A percentile compares a stretch with the other conserved stretches of the same genome.
Evolutionary conservation across 2,329 filamentous ascomycete genomes (phyloP).

Genomic region (Aspergillus novofumigatus): DNA sequence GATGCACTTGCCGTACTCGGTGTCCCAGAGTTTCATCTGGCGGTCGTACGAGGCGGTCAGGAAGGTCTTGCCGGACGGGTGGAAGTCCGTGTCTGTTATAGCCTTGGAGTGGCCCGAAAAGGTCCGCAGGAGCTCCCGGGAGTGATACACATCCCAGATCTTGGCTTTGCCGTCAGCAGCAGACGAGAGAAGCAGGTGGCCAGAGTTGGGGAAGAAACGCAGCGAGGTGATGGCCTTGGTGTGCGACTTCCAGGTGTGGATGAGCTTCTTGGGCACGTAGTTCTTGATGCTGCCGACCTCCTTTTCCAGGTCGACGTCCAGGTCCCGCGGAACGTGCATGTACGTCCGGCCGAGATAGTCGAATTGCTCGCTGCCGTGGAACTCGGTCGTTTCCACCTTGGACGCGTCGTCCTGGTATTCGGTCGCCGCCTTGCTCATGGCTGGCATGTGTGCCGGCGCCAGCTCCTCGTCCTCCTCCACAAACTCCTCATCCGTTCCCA

Average conservation of each 20-base stretch:
- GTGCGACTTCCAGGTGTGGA: slow-evolving; percentile 85
- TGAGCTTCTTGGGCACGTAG: slow-evolving; percentile 88
- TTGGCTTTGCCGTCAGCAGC: slow-evolving; percentile 87
- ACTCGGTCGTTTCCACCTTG: slow-evolving; percentile 74
- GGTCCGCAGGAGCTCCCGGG: slow-evolving; percentile 82
- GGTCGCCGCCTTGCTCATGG: slow-evolving; percentile 49
- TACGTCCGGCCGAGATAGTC: slow-evolving; percentile 96
- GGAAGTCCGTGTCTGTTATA: slow-evolving; percentile 86
- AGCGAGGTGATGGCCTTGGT: slow-evolving; percentile 81
- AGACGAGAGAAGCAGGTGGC: slow-evolving; percentile 84
- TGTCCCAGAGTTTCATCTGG: slow-evolving; percentile 97
- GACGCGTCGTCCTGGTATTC: slow-evolving; percentile 53
- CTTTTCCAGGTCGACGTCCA: slow-evolving; percentile 80
- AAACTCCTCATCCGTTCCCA: slow-evolving; percentile 75
- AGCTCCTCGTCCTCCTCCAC: slow-evolving; percentile 64
- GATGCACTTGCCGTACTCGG: slow-evolving; percentile 85
- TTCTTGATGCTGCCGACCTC: slow-evolving; percentile 78
- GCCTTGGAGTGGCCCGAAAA: slow-evolving; percentile 88
- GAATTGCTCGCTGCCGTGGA: slow-evolving; percentile 76
- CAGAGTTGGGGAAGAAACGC: slow-evolving; percentile 82
- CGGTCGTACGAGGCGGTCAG: slow-evolving; percentile 89
- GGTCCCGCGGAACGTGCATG: slow-evolving; percentile 92
- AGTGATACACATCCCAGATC: slow-evolving; percentile 91
- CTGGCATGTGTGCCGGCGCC: slow-evolving; percentile 47
- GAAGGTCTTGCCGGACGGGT: slow-evolving; percentile 75